Percentiles rank a stretch among this genome's conserved stretches.
Conservation (phyloP, 192 early-diverging fungal species). For the Chytriomyces hyalinus region DNA sequence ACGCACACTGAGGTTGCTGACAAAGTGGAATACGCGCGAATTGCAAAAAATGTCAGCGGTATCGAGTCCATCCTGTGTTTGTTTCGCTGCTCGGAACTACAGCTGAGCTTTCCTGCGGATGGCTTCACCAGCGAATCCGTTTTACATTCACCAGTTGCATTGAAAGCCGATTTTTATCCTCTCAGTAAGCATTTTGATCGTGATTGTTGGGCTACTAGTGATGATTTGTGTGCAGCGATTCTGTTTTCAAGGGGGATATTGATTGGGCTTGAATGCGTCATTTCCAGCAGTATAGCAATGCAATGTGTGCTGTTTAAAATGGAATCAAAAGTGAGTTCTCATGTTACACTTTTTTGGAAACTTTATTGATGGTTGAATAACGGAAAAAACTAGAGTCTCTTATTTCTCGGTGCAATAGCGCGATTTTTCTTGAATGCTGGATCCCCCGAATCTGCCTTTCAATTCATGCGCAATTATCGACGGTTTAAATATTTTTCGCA, state of each 20-base stretch:
- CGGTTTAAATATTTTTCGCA: constrained; percentile 88
- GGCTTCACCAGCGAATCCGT: neutral
- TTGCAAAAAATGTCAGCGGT: constrained; percentile 52
- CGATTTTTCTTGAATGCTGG: constrained; percentile 63
- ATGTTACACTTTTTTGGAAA: neutral
- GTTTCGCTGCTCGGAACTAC: constrained; percentile 67
- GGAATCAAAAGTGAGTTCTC: constrained; percentile 63
- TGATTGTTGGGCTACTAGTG: neutral
- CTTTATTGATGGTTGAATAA: neutral
- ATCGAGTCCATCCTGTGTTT: constrained; percentile 74
- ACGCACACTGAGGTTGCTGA: constrained; percentile 60
- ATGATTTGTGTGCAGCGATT: constrained; percentile 58
- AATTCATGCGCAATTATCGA: constrained; percentile 73
- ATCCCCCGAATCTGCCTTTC: constrained; percentile 64
- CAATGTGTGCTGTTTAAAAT: constrained; percentile 66
- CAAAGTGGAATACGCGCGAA: constrained; percentile 79
- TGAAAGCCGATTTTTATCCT: constrained; percentile 74
- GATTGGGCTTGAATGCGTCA: constrained; percentile 75
- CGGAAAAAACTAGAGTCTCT: constrained; percentile 61
- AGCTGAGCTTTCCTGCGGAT: constrained; percentile 47
- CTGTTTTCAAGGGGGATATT: constrained; percentile 73
- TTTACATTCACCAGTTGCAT: neutral
- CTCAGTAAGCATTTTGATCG: constrained; percentile 58
- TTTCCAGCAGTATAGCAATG: constrained; percentile 59
- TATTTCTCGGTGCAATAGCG: constrained; percentile 76